Conservation (phyloP, 176 grass and related monocot genomes). For the Carex cristatella region DNA sequence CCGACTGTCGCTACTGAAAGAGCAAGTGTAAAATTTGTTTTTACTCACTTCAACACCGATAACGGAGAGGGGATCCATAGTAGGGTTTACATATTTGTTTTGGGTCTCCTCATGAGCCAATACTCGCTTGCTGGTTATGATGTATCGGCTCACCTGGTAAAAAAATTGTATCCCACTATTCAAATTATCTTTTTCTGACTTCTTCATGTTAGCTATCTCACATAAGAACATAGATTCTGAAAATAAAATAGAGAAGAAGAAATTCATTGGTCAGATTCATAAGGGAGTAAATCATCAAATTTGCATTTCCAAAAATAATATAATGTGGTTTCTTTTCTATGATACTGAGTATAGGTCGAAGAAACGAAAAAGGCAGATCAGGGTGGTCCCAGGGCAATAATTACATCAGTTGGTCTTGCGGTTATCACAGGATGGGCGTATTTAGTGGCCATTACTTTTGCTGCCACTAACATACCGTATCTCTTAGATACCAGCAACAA, state of each 20-base stretch:
- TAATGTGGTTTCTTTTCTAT: background rate
- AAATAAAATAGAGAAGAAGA: background rate
- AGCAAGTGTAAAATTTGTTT: constrained; percentile 40
- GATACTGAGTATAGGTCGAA: constrained; percentile 30
- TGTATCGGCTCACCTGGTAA: constrained; percentile 72
- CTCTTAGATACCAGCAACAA: constrained; percentile 42
- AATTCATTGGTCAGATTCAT: background rate
- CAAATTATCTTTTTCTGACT: background rate
- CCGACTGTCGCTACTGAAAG: constrained; percentile 42
- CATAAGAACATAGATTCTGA: background rate
- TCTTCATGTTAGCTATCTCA: background rate
- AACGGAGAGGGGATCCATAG: constrained; percentile 45
- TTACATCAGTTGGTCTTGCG: constrained; percentile 42
- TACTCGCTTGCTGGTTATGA: constrained; percentile 65
- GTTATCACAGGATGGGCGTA: constrained; percentile 50
- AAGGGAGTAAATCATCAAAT: background rate
- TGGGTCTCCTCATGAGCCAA: constrained; percentile 64
- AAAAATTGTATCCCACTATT: background rate
- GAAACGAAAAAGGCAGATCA: constrained; percentile 69
- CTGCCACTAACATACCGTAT: constrained; percentile 48
- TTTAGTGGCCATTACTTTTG: constrained; percentile 39
- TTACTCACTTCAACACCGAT: constrained; percentile 54
- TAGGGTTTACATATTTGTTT: constrained; percentile 50
- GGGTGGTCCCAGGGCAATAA: constrained; percentile 54
- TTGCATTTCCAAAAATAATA: background rate